Evolutionary conservation across 2,329 filamentous ascomycete species (phyloP), one percentile per base, ranked within the genome.

Genomic region (Lizonia empirigonia): DNA sequence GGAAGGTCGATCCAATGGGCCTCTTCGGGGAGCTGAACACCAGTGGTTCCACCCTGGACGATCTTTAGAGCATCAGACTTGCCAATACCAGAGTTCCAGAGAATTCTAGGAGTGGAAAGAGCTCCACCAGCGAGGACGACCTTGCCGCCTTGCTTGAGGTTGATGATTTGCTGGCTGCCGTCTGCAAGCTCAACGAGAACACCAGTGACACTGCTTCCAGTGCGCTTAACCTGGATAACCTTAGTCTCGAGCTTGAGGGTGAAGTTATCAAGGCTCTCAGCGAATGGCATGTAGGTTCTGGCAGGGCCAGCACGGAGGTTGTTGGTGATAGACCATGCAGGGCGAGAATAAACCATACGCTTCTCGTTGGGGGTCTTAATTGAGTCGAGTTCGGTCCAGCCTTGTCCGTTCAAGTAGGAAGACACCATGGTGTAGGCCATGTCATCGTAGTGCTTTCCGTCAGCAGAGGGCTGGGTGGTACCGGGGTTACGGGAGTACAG

Each of bases 81-180:
- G 23, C 64, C 64, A 52, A 67, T 67, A 26, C 60, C 64, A 40
- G 55, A 60, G 48, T 60, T 60, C 57, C 63, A 64, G n/a, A 67
- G 52, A 27, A 67, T 60, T 6, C 53, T 53, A 15, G 53, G 53
- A 10, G 53, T 63, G 88, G 85, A 59, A 80, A 82, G 2, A 34
- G 58, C 56, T 27, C 82, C 85, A 62, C 89, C 85, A 5, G 88
- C 83, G 23, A 66, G 51, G 58, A 64, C 68, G 22, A 64, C 48
- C 34, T 66, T 65, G 39, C 63, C 61, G 13, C 61, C 63, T 26
- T 58, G 54, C 63, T 83, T 87, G 10, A 88, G 83, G 71, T 81
- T 83, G 47, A 84, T 81, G 70, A 87, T 76, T 15, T 78, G 67
- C 60, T 87, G 85, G 2, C 87, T 85, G 2, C 88, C 85, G 1